Percentiles rank a stretch among this genome's conserved stretches.
Evolutionary conservation across 768 basidiomycete genomes (phyloP).

Genomic region (Psilocybe cyanescens): DNA sequence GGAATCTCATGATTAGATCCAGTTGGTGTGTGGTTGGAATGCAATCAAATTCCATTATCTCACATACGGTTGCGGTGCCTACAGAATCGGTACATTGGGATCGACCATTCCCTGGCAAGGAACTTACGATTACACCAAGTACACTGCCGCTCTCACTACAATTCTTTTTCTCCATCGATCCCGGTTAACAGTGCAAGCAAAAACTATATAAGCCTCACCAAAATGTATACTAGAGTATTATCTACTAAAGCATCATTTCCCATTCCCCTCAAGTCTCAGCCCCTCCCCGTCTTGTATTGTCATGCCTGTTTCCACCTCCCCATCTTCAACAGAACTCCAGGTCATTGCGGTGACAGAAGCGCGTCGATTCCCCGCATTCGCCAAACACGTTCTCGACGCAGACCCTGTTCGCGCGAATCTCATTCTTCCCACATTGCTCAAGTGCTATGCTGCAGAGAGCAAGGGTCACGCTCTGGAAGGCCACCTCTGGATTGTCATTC

Average conservation of each 20-base stretch:
- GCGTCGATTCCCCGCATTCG: constrained; percentile 27
- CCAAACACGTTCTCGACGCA: constrained; percentile 38
- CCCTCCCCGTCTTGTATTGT: not conserved
- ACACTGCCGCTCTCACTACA: constrained; percentile 9
- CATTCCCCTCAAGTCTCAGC: not conserved
- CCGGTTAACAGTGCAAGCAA: not conserved
- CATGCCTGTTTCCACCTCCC: constrained; percentile 1
- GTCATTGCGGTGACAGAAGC: not conserved
- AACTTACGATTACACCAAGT: not conserved
- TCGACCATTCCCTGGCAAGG: not conserved
- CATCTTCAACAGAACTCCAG: not conserved
- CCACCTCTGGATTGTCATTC: constrained; percentile 40
- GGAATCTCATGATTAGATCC: not conserved
- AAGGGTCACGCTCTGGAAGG: constrained; percentile 12
- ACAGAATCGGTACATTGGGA: constrained; percentile 2
- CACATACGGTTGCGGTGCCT: constrained; percentile 7
- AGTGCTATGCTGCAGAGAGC: constrained; percentile 23
- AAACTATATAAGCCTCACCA: not conserved
- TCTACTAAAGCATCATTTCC: not conserved
- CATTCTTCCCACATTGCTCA: constrained; percentile 41
- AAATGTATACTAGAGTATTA: not conserved
- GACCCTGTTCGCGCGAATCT: constrained; percentile 44
- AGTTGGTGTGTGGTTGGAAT: not conserved
- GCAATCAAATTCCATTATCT: constrained; percentile 1
- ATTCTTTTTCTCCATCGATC: not conserved